Evolutionary conservation across 441 rosid genomes (phyloP), one percentile per base, ranked within the genome.

Genomic region (Theobroma grandiflorum): DNA sequence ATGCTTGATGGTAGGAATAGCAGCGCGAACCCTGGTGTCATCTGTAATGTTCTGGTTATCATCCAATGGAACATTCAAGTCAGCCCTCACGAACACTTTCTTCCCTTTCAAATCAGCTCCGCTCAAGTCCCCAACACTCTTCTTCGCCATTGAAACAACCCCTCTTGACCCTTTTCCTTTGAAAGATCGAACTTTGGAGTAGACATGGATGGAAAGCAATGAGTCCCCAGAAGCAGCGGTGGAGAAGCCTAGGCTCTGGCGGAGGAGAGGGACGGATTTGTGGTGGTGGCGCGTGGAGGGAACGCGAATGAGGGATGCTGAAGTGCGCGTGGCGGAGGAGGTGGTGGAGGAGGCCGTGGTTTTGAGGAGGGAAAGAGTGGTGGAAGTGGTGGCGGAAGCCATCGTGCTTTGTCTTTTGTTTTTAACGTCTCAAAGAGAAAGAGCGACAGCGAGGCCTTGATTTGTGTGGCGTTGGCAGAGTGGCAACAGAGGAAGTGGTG

Each of bases 1-100:
- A 85, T 93, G 88, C 91, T 93, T 91, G 84, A 93, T 91, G 31
- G 97, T 91, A n/a, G 97, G 97, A 52, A 93, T 11, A 18, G 97
- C 97, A 71, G 97, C 97, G 45, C 97, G 87, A 55, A 93, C 35
- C 81, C 97, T 88, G 66, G 95, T 93, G 72, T 93, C 97, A 74
- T 93, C 95, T 26, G 92, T 90, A 69, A 93, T 91, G 52, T 91
- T 91, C 87, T 87, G 91, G 86, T 66, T 88, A 37, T 90, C 95
- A 82, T 93, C 95, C 74, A 93, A 78, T 33, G 97, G 97, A n/a
- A 93, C 97, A 84, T 93, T 93, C 69, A 93, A 84, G 70, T 93
- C 95, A 70, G 87, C 97, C 78, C 97, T 86, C 67, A 93, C 95
- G 78, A 91, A 91, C 57, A 91, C 97, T 61, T 77, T 93, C 90